Evolutionary conservation across 2,329 filamentous ascomycete species (phyloP).

Genomic region (Apiospora kogelbergensis): DNA sequence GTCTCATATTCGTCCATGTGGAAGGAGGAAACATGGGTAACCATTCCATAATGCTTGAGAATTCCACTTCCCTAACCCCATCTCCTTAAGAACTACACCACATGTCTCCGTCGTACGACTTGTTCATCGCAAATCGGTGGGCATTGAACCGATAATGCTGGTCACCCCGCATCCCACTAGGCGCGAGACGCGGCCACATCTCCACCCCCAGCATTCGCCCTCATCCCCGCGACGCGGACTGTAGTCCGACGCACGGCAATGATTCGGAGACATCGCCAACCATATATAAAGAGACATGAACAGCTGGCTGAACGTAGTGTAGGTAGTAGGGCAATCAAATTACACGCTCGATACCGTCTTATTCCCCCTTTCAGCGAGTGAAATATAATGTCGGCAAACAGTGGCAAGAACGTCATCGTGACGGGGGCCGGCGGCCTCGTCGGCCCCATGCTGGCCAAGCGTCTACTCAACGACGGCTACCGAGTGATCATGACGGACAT

Average conservation of each 20-base stretch:
- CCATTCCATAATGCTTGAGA: not conserved
- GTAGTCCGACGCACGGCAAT: not conserved
- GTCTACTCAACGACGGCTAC: constrained; percentile 40
- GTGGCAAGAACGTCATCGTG: constrained; percentile 33
- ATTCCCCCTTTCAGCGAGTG: not conserved
- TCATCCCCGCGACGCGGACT: constrained; percentile 3
- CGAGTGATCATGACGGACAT: constrained; percentile 52
- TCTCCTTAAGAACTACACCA: not conserved
- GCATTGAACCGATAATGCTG: not conserved
- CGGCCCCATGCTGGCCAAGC: constrained; percentile 36
- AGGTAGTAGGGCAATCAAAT: not conserved
- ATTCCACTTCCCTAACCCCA: not conserved
- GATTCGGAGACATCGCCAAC: not conserved
- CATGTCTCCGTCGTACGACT: not conserved
- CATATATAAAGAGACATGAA: not conserved
- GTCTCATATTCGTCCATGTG: not conserved
- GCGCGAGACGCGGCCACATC: not conserved
- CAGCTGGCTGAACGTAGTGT: not conserved
- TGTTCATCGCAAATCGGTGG: not conserved
- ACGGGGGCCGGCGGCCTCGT: constrained; percentile 35
- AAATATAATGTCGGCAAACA: not conserved
- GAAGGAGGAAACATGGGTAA: not conserved
- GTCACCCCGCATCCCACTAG: constrained; percentile 6
- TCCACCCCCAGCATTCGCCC: not conserved
- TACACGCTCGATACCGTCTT: not conserved